Percentiles rank a stretch among this genome's conserved stretches.
These are phyloP conservation scores for Davidsoniella neocaledoniae DNA, from an alignment of 2,329 filamentous ascomycete genomes.

Conservation along the genomic window DNA sequence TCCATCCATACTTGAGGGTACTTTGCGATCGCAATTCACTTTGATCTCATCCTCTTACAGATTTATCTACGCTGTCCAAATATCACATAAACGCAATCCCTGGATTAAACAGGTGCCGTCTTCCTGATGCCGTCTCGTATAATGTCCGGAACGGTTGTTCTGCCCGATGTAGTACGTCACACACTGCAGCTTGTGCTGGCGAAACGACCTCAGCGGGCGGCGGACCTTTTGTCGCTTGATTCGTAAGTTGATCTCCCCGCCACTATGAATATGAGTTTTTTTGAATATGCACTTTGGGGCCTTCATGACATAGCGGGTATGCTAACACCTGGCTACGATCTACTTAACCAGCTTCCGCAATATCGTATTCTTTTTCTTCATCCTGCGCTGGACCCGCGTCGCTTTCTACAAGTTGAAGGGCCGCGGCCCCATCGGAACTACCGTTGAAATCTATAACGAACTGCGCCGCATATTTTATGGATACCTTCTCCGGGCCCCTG, in stretches of 20 bases:
- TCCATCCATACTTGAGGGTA: too few species aligned
- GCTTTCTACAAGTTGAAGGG: conserved; percentile 73
- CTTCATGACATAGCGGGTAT: too few species aligned
- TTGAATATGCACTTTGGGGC: neutral
- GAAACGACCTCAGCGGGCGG: conserved; percentile 5
- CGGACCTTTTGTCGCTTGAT: conserved; percentile 9
- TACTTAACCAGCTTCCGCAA: conserved; percentile 52
- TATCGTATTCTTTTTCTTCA: conserved; percentile 73
- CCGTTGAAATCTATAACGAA: conserved; percentile 56
- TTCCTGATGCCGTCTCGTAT: neutral
- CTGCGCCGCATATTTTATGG: conserved; percentile 62
- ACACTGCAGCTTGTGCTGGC: conserved; percentile 8
- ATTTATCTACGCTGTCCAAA: neutral
- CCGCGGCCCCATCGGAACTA: conserved; percentile 67
- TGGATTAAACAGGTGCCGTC: neutral
- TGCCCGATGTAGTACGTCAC: conserved; percentile 8
- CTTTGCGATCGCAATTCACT: neutral
- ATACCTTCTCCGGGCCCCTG: conserved; percentile 70
- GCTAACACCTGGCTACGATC: neutral
- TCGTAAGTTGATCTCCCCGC: conserved; percentile 3
- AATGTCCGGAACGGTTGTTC: conserved; percentile 1
- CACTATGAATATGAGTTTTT: neutral
- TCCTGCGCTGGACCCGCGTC: conserved; percentile 68
- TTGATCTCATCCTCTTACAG: neutral
- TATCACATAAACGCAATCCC: neutral